phyloP scores from a whole-genome alignment of 2,329 filamentous ascomycete species.

The Penicillium sp. region DNA sequence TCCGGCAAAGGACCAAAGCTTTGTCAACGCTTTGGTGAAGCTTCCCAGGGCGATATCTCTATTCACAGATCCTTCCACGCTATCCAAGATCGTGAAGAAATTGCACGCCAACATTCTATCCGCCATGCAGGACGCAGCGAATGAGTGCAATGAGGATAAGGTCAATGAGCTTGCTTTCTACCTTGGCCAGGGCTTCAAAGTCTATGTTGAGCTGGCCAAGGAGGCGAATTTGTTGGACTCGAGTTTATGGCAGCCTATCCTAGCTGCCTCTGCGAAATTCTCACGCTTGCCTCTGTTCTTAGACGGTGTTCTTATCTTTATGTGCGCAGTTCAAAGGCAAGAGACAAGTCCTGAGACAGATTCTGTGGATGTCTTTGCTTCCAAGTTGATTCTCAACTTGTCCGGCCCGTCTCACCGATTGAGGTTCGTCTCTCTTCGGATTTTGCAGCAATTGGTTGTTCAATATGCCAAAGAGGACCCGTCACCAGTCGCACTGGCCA shows the following conservation, averaged over 20 bases:
- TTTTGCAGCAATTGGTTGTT: constrained; percentile 59
- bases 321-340: constrained; percentile 24
- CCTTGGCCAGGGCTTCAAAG: constrained; percentile 66
- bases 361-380: constrained; percentile 57
- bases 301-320: constrained; percentile 53
- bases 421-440: constrained; percentile 64
- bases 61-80: constrained; percentile 55
- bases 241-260: constrained; percentile 59
- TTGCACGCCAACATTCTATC: constrained; percentile 61
- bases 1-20: constrained; percentile 54
- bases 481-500: constrained; percentile 52
- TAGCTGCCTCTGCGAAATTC: constrained; percentile 61
- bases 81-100: constrained; percentile 59
- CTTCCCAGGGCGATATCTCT: constrained; percentile 57
- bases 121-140: constrained; percentile 55
- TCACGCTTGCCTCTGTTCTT: constrained; percentile 61
- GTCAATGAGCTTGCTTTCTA: constrained; percentile 49
- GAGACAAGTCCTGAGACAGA: constrained; percentile 41
- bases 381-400: constrained; percentile 65
- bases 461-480: constrained; percentile 43
- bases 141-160: constrained; percentile 52
- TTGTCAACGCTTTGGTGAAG: constrained; percentile 61
- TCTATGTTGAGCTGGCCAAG: constrained; percentile 62
- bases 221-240: constrained; percentile 54
- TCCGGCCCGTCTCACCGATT: constrained; percentile 68